A percentile compares a stretch with the other conserved stretches of the same genome.
These are phyloP conservation scores for Vicia sativa DNA, from an alignment of 306 rosid species.

Conservation along the genomic window DNA sequence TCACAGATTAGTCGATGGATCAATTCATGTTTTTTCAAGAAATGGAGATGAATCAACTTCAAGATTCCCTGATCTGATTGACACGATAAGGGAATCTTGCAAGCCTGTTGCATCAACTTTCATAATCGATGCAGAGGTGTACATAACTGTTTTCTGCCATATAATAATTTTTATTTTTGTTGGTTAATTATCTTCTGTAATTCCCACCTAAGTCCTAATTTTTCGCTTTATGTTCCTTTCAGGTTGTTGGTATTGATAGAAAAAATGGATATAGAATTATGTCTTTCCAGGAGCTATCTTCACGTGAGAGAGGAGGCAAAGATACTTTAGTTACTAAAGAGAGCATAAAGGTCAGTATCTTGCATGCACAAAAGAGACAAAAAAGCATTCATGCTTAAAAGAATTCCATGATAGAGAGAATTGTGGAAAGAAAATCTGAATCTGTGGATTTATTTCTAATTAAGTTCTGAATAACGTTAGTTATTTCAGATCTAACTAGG, in stretches of 20 bases:
- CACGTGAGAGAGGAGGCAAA: constrained; percentile 84
- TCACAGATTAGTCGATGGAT: constrained; percentile 81
- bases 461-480: background rate
- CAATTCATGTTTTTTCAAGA: constrained; percentile 72
- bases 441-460: background rate
- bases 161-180: constrained; percentile 23
- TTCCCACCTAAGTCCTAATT: constrained; percentile 31
- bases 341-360: constrained; percentile 69
- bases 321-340: constrained; percentile 59
- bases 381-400: background rate
- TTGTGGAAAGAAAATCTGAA: constrained; percentile 6
- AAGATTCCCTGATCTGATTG: constrained; percentile 82
- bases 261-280: constrained; percentile 62
- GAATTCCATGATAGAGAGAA: background rate
- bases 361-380: constrained; percentile 33
- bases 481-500: background rate
- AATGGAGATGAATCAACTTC: constrained; percentile 86
- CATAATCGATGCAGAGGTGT: constrained; percentile 91
- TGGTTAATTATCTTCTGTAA: constrained; percentile 11
- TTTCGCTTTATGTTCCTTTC: constrained; percentile 41
- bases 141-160: constrained; percentile 20
- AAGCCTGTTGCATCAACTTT: constrained; percentile 72
- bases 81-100: constrained; percentile 61
- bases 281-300: constrained; percentile 94
- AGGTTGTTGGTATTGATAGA: constrained; percentile 92